These are phyloP conservation scores for Cyanodermella asteris DNA, from an alignment of 2,329 filamentous ascomycete genomes.

Conservation along the genomic window DNA sequence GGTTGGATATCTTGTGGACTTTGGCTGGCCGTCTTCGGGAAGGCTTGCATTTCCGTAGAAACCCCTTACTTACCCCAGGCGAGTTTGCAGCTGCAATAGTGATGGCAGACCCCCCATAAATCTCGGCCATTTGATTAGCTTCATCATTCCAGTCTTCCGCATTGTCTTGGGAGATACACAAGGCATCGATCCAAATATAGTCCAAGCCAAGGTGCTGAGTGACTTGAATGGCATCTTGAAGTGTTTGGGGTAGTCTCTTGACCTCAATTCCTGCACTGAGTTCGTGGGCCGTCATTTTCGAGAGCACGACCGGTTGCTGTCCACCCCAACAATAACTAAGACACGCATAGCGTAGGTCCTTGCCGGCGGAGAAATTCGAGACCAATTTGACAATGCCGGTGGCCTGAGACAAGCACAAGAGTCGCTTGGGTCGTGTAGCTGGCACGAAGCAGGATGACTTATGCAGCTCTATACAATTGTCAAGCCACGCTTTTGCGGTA, in stretches of 20 bases:
- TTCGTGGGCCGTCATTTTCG: neutral
- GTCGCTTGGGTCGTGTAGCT: too few species aligned
- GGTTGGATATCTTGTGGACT: too few species aligned
- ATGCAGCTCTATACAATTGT: too few species aligned
- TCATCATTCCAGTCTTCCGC: slow-evolving; percentile 2
- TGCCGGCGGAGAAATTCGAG: too few species aligned
- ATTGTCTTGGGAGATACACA: slow-evolving; percentile 4
- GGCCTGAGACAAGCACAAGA: too few species aligned
- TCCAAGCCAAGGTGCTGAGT: slow-evolving; percentile 2
- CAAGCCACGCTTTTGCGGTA: too few species aligned
- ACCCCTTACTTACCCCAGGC: slow-evolving; percentile 1
- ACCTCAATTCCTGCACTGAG: slow-evolving; percentile 1
- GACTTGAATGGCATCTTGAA: slow-evolving; percentile 2
- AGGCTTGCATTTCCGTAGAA: too few species aligned
- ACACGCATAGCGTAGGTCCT: slow-evolving; percentile 8
- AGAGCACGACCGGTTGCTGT: slow-evolving; percentile 1
- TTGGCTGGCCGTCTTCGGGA: too few species aligned
- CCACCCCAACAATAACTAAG: slow-evolving; percentile 4
- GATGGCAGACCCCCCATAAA: slow-evolving; percentile 3
- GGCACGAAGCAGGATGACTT: too few species aligned
- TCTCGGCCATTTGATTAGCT: slow-evolving; percentile 2
- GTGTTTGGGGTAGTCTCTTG: slow-evolving; percentile 2
- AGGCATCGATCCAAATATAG: slow-evolving; percentile 2
- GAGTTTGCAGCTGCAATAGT: slow-evolving; percentile 2
- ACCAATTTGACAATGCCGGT: too few species aligned